Evolutionary conservation across 2,329 filamentous ascomycete species (phyloP).

Genomic region (Colletotrichum shisoi): DNA sequence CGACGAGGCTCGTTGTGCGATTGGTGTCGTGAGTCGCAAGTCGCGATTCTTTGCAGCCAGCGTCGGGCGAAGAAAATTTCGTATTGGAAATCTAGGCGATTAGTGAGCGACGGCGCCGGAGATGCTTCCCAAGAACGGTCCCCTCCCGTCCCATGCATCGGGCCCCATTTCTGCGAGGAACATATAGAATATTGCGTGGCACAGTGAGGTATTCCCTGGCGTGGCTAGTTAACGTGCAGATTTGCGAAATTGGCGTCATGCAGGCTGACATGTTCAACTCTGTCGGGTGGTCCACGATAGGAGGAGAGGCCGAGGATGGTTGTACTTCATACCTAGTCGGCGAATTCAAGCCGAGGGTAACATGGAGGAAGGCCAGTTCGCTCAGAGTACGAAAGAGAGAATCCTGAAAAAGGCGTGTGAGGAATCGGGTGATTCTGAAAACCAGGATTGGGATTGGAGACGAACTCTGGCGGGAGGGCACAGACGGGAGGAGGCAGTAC

Average conservation of each 20-base stretch:
- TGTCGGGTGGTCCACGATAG: neutral
- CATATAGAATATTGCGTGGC: neutral
- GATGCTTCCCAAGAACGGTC: neutral
- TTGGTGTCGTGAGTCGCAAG: neutral
- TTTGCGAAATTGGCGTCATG: constrained; percentile 7
- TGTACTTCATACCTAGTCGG: neutral
- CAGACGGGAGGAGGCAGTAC: constrained; percentile 13
- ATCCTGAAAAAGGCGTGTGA: too few species aligned
- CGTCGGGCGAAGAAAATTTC: neutral
- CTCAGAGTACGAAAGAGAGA: neutral
- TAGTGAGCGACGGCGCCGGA: constrained; percentile 6
- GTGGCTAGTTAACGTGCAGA: neutral
- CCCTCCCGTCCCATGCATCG: neutral
- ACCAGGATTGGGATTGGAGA: neutral
- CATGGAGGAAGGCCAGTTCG: neutral
- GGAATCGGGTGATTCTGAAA: neutral
- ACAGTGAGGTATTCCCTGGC: neutral
- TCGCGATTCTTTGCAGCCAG: neutral
- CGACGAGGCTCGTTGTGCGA: neutral
- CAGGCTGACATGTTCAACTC: constrained; percentile 4
- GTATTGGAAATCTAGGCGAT: neutral
- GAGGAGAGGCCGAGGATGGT: neutral
- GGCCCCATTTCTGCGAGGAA: neutral
- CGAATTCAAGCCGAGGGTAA: neutral
- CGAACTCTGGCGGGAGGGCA: constrained; percentile 6